Base-by-base conservation (phyloP, 2,329 filamentous ascomycete genomes). In the Pseudogymnoascus sp. region DNA sequence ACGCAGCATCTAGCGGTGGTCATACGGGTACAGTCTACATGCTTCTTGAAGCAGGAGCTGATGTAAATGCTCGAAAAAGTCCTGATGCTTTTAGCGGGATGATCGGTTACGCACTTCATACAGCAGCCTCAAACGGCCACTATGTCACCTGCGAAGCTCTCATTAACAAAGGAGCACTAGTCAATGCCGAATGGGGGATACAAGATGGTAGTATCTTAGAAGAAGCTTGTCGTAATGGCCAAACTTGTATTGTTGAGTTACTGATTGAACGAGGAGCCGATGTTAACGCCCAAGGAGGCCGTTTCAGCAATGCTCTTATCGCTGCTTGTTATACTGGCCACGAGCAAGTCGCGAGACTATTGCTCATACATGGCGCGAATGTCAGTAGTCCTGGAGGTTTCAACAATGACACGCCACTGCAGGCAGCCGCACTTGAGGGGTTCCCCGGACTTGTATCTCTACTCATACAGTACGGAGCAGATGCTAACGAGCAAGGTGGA, bases 231-330 rank as follows among this genome's bases (percentile, higher is more conserved):
- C 3, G 6, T 2, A 60, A 64, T 41, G 19, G 60, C 8, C 60
- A 63, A 23, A 16, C 43, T 3, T 64, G 63, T 16, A 66, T 69
- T 13, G 37, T 60, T 23, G 37, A 67, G 19, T 54, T 71, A 3
- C 43, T 71, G 60, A n/a, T 67, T 11, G 10, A 65, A 36, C 31
- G 69, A 57, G 69, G 69, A 2, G 69, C 69, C 31, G 34, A 54
- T 8, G 43, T 63, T n/a, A 31, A 51, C 31, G 23, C 14, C 14
- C 14, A 2, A 16, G 21, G 43, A 13, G 21, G 43, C 43, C 1
- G 1, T 25, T 4, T 1, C 31, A 6, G 45, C 23, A 51, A 10
- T 51, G 13, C 45, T 28, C 13, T 51, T 51, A 3, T n/a, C 6
- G 23, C 14, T 28, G 45, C 45, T 28, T 51, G 45, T 28, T n/a